Evolutionary conservation across 768 basidiomycete genomes (phyloP).

Genomic region (Floccularia luteovirens): DNA sequence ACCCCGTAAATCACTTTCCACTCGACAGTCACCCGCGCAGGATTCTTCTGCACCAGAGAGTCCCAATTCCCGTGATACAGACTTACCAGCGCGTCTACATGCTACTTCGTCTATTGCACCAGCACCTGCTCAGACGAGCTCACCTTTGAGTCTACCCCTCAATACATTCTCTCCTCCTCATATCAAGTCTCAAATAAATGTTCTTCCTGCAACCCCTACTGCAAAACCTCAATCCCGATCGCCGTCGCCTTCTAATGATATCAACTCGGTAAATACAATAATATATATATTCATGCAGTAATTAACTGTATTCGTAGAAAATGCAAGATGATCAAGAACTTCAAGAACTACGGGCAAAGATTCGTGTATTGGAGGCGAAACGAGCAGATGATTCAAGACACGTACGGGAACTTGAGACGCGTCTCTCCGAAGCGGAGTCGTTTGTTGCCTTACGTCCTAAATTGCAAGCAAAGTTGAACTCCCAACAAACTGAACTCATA

Average conservation of each 20-base stretch:
- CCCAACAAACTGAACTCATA: slow-evolving; percentile 74
- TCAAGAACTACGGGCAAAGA: slow-evolving; percentile 78
- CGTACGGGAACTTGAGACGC: slow-evolving; percentile 76
- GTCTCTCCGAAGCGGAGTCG: slow-evolving; percentile 78
- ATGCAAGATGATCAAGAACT: slow-evolving; percentile 50
- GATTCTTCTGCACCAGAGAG: slow-evolving; percentile 20
- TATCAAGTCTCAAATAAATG: background rate
- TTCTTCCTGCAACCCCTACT: slow-evolving; percentile 6
- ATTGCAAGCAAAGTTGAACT: slow-evolving; percentile 80
- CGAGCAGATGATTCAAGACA: slow-evolving; percentile 82
- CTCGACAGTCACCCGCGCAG: slow-evolving; percentile 33
- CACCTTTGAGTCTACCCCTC: slow-evolving; percentile 29
- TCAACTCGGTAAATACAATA: too few species aligned
- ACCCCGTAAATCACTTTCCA: slow-evolving; percentile 39
- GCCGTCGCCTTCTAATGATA: slow-evolving; percentile 8
- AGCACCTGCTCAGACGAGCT: slow-evolving; percentile 24
- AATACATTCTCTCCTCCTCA: slow-evolving; percentile 15
- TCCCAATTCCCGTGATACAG: slow-evolving; percentile 21
- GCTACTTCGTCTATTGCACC: slow-evolving; percentile 12
- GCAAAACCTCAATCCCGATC: slow-evolving; percentile 11
- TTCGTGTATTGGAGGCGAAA: slow-evolving; percentile 80
- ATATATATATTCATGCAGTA: too few species aligned
- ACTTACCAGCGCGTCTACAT: slow-evolving; percentile 17
- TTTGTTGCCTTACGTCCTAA: slow-evolving; percentile 85
- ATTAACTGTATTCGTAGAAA: background rate